Base-by-base conservation (phyloP, 352 stramenopile genomes). In the Thraustochytrium sp. region DNA sequence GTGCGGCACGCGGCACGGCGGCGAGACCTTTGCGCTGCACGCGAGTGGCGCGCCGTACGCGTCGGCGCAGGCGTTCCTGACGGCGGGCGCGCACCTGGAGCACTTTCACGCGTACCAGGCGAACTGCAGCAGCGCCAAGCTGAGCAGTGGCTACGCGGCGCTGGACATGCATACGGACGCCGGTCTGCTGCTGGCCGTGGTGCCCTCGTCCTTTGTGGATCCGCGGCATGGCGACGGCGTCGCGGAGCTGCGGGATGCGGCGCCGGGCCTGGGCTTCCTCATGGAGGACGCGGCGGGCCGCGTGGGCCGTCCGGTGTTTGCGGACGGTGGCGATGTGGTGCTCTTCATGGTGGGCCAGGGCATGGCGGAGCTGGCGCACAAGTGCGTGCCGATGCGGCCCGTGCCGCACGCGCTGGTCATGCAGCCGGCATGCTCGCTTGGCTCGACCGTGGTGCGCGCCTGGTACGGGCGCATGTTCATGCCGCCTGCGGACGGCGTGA, bases 381-480 rank as follows among this genome's bases (percentile, higher is more conserved):
- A n/a, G 9, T 76, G 77, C 49, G 31, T 34, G 13, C 61, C 42
- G 13, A 76, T 75, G 54, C 75, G 55, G 16, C 48, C 62, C 44
- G 76, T 75, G 9, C 76, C 76, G 34, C 56, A 76, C 53, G 48
- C 68, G 48, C 42, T 75, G 36, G 61, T 54, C n/a, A 48, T 75
- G 55, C 63, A 80, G 40, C 23, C 23, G 16, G 34, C 62, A 8
- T 68, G 37, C 26, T 11, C 9, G 40, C 9, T 77, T 5, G 21
- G 21, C 3, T 55, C 77, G 4, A 26, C 8, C 31, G 51, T 36
- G 46, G 11, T 76, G 42, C 61, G 77, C 8, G 26, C 54, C 5
- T 85, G 77, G 77, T 85, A 85, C 40, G 77, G 77, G 3, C 77
- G 61, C 31, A 85, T 85, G 77, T 63, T 82, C 36, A n/a, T 85